Evolutionary conservation across 225 moss, liverwort and hornwort genomes (phyloP), one percentile per base, ranked within the genome.

Genomic region (Marchantia paleacea): DNA sequence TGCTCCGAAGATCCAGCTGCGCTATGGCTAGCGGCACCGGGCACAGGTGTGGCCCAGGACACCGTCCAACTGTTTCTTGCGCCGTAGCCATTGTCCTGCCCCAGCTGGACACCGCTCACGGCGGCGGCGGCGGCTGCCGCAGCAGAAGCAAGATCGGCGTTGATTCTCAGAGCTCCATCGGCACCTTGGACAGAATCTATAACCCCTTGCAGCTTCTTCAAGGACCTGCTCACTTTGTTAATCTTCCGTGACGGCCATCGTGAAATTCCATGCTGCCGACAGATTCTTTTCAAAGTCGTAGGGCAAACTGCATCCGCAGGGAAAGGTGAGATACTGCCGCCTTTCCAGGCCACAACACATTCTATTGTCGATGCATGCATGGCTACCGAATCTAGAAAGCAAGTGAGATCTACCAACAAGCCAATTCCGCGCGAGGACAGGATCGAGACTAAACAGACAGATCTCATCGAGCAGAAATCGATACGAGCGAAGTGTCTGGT

Each of bases 181-280:
- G 99, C 95, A 69, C 99, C 92, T 83, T 99, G 99, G 78, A 99
- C 99, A 19, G 99, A 99, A 78, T 95, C 95, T 55, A 95, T 95
- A 28, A 99, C 99, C 30, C 99, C 99, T 80, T 99, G 99, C 57
- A 99, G 72, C 83, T 99, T 99, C 73, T 95, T 95, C 85, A 99
- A 83, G 6, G 99, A 99, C 20, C 99, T 89, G 83, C 99, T 99
- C 25, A 99, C 99, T 83, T 99, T 99, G 81, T 99, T 99, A 72
- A 99, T 99, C 82, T 99, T 99, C 8, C 99, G 92, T 52, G 95
- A 99, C 5, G 99, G 99, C 99, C 99, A 99, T 84, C 99, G 80
- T 57, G 95, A 95, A 76, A 99, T 99, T 15, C 99, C 99, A 77
- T 99, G 95, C 84, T 99, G 95, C 29, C 99, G 91, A 85, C 99